Evolutionary conservation across 164 flowering plant genomes (phyloP).

Genomic region (Macadamia tetraphylla): DNA sequence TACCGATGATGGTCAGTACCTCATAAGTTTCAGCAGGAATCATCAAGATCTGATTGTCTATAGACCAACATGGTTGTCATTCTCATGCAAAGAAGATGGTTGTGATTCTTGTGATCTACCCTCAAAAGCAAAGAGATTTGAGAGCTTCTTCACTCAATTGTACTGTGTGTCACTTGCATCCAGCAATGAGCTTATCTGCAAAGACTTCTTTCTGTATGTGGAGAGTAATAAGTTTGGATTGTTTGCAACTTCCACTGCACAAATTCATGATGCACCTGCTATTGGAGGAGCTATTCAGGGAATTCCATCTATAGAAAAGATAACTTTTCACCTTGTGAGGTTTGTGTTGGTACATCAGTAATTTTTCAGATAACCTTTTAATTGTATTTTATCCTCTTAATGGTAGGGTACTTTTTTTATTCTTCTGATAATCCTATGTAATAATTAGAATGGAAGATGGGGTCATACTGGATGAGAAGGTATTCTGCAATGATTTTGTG

Average conservation of each 20-base stretch:
- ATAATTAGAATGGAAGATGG: constrained; percentile 80
- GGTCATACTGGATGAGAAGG: constrained; percentile 70
- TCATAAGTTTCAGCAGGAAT: constrained; percentile 86
- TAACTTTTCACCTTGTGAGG: constrained; percentile 93
- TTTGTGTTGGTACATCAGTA: constrained; percentile 23
- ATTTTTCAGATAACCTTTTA: constrained; percentile 1
- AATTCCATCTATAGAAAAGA: constrained; percentile 80
- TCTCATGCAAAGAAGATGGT: constrained; percentile 65
- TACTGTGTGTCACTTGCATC: constrained; percentile 79
- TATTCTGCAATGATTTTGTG: constrained; percentile 77
- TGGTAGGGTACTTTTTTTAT: not conserved
- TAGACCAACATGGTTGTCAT: constrained; percentile 83
- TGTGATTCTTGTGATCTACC: constrained; percentile 64
- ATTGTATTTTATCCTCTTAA: not conserved
- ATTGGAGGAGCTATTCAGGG: constrained; percentile 77
- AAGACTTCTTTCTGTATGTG: constrained; percentile 86
- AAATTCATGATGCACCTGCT: constrained; percentile 74
- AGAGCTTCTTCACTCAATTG: constrained; percentile 78
- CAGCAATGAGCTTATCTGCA: constrained; percentile 78
- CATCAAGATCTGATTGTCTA: constrained; percentile 86
- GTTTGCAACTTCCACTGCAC: constrained; percentile 93
- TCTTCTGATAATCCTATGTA: constrained; percentile 1
- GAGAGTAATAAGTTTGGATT: constrained; percentile 84
- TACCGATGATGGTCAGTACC: constrained; percentile 91
- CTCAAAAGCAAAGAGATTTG: constrained; percentile 62